Base-by-base conservation (phyloP, 78 protist species). In the Cavenderia fasciculata region DNA sequence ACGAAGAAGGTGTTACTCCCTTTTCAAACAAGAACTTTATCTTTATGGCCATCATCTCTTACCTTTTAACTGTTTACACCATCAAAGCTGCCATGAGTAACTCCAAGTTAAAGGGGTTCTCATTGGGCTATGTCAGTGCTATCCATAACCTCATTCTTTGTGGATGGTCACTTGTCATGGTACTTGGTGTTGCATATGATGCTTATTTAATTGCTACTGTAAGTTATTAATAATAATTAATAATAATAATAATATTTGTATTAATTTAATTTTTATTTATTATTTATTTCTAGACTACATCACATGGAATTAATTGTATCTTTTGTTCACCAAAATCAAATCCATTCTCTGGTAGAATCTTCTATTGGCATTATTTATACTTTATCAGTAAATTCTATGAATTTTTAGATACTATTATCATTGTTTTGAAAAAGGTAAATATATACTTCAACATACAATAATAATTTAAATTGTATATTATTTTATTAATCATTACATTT, bases 301-400 rank as follows among this genome's bases (percentile, higher is more conserved):
- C 62, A 41, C 38, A 79, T 79, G 88, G 88, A 19, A 40, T 79
- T 1, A 66, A 66, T 52, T 49, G 65, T 25, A 23, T 79, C 11
- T 79, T 79, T 31, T 79, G 88, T 41, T 79, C 88, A 21, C 74
- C 76, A 79, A 54, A 65, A 29, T 46, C 74, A 1, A 79, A 79
- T 52, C 88, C 75, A 59, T 2, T 65, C 25, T 34, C 77, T 40
- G 76, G 88, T 38, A 47, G 88, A 65, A 43, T 92, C 29, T 72
- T 34, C 23, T 66, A 62, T 63, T 40, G 85, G 76, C 82, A 61
- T n/a, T 70, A 51, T 78, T 18, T 78, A 34, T 79, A 63, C 54
- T 69, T 54, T 41, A 21, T 84, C 65, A 75, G 89, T 66, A 92
- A 92, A 74, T 85, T 74, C 68, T 92, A 84, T 46, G 95, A 92